phyloP scores from a whole-genome alignment of 2,329 filamentous ascomycete species.

The Fusarium mexicanum region DNA sequence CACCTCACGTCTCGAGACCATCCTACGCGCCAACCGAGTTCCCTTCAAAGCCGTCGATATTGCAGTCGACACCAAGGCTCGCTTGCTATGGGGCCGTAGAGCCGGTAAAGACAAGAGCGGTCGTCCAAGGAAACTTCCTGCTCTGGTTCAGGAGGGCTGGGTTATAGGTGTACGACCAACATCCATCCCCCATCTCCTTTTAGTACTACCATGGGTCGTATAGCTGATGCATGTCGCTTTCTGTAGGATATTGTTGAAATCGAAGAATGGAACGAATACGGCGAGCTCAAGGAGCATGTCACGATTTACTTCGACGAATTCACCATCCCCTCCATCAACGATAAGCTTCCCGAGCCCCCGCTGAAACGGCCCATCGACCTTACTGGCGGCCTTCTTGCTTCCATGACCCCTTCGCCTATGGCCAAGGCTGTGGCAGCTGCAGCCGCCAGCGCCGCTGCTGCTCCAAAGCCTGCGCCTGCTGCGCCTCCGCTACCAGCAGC shows the following conservation, averaged over 20 bases:
- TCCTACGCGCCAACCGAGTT: slow-evolving; percentile 92
- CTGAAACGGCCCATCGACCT: slow-evolving; percentile 42
- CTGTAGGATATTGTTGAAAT: slow-evolving; percentile 87
- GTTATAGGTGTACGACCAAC: slow-evolving; percentile 79
- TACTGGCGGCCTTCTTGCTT: slow-evolving; percentile 34
- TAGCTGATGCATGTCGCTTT: not conserved
- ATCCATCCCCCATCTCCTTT: not conserved
- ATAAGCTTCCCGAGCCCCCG: slow-evolving; percentile 56
- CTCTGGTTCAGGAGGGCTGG: slow-evolving; percentile 85
- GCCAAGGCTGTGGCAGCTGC: slow-evolving; percentile 38
- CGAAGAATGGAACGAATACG: slow-evolving; percentile 99
- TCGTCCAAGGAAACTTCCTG: slow-evolving; percentile 80
- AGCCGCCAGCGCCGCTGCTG: slow-evolving; percentile 24
- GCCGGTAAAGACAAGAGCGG: slow-evolving; percentile 75
- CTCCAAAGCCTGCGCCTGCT: slow-evolving; percentile 39
- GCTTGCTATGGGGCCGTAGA: slow-evolving; percentile 87
- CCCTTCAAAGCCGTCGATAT: slow-evolving; percentile 94
- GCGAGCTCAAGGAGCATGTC: slow-evolving; percentile 89
- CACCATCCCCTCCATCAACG: slow-evolving; percentile 65
- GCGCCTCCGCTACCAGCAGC: slow-evolving; percentile 39
- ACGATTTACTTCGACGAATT: slow-evolving; percentile 72
- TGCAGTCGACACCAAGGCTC: slow-evolving; percentile 87
- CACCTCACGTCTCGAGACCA: slow-evolving; percentile 94
- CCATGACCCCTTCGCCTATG: slow-evolving; percentile 35
- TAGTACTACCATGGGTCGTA: not conserved